Evolutionary conservation across 345 rosid genomes (phyloP).

Genomic region (Hypericum androsaemum): DNA sequence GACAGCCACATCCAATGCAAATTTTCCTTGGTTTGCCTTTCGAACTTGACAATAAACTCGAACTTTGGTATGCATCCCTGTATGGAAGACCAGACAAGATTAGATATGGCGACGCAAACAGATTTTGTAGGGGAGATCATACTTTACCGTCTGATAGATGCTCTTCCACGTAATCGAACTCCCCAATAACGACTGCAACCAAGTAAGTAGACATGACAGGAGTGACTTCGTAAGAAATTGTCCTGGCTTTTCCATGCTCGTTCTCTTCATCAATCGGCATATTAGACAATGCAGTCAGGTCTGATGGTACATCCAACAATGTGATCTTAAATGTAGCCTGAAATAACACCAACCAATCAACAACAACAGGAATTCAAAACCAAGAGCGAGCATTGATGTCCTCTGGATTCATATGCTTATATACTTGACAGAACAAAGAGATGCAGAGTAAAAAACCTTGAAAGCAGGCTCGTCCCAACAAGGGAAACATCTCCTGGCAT

Average conservation of each 20-base stretch:
- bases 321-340: constrained; percentile 95
- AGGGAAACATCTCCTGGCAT: constrained; percentile 91
- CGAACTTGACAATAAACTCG: no score
- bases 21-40: no score
- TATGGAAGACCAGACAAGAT: no score
- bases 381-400: no score
- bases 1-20: no score
- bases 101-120: no score
- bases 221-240: constrained; percentile 28
- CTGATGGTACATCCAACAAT: constrained; percentile 26
- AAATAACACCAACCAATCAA: constrained; percentile 6
- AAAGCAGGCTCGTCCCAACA: constrained; percentile 99
- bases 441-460: no score
- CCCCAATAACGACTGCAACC: constrained; percentile 36
- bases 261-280: constrained; percentile 32
- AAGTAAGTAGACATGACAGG: constrained; percentile 39
- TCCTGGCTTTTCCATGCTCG: constrained; percentile 19
- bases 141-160: no score
- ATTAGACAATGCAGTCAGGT: constrained; percentile 31
- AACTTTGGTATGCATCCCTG: no score
- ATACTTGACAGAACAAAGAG: neutral
- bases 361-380: neutral
- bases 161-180: constrained; percentile 32
- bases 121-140: no score
- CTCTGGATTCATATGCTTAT: no score